phyloP scores from a whole-genome alignment of 768 basidiomycete species.

The Russula sp. region DNA sequence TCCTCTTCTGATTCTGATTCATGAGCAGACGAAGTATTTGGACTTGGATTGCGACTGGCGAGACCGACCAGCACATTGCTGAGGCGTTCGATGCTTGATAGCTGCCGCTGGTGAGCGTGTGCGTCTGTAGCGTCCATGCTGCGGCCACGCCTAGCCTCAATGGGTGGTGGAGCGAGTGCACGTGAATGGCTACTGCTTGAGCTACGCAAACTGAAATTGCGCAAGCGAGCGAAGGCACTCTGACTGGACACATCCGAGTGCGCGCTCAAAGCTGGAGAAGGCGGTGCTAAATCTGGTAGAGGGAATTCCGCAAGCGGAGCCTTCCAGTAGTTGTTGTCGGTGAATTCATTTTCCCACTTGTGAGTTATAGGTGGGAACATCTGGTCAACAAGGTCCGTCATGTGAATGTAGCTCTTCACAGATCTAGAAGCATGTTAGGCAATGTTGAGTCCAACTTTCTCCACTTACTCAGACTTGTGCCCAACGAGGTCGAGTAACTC shows the following conservation, averaged over 20 bases:
- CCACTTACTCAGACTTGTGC: conserved; percentile 86
- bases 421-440: conserved; percentile 4
- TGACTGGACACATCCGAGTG: conserved; percentile 81
- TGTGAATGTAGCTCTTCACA: conserved; percentile 78
- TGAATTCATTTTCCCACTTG: conserved; percentile 84
- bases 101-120: conserved; percentile 51
- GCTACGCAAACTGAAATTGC: conserved; percentile 69
- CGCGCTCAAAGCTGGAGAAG: conserved; percentile 91
- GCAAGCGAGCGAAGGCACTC: conserved; percentile 64
- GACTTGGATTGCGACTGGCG: conserved; percentile 37
- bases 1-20: conserved; percentile 48
- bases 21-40: conserved; percentile 44
- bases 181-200: conserved; percentile 33
- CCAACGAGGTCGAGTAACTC: conserved; percentile 95
- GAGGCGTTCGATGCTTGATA: conserved; percentile 72
- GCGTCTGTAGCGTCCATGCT: conserved; percentile 11
- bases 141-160: conserved; percentile 19
- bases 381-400: conserved; percentile 99
- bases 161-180: conserved; percentile 31
- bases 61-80: conserved; percentile 53
- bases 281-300: conserved; percentile 75
- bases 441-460: neutral
- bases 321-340: conserved; percentile 98
- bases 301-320: conserved; percentile 68
- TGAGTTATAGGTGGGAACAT: conserved; percentile 97